A percentile compares a stretch with the other conserved stretches of the same genome.
Conservation (phyloP, 2,329 filamentous ascomycete genomes). For the Pyrenophora tritici-repentis region DNA sequence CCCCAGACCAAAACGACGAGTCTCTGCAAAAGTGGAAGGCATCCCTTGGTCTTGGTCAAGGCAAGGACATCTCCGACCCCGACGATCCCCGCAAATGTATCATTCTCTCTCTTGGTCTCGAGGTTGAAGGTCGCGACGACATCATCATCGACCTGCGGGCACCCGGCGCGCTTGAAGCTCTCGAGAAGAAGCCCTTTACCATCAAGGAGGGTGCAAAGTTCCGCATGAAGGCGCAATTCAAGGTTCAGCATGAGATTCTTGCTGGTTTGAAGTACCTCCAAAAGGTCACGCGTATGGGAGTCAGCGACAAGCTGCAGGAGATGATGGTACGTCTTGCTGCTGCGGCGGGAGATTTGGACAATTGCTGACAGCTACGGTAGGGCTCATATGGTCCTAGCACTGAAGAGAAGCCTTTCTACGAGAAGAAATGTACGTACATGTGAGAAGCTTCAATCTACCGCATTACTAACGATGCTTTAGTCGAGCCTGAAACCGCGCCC, state of each 20-base stretch:
- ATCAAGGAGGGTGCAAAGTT: slow-evolving; percentile 96
- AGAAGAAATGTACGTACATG: slow-evolving; percentile 79
- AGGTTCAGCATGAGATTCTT: slow-evolving; percentile 95
- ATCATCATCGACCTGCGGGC: slow-evolving; percentile 86
- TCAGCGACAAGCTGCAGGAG: slow-evolving; percentile 91
- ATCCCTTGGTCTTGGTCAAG: slow-evolving; percentile 81
- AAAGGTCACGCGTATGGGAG: slow-evolving; percentile 85
- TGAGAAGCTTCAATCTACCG: background rate
- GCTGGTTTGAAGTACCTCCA: slow-evolving; percentile 96
- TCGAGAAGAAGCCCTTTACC: slow-evolving; percentile 92
- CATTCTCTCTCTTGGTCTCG: slow-evolving; percentile 87
- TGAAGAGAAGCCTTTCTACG: slow-evolving; percentile 80
- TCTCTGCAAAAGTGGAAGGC: slow-evolving; percentile 97
- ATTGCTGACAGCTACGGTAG: slow-evolving; percentile 53
- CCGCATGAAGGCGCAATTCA: slow-evolving; percentile 92
- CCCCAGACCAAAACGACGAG: slow-evolving; percentile 76
- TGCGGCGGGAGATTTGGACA: background rate
- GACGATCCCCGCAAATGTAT: slow-evolving; percentile 89
- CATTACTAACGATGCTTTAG: slow-evolving; percentile 52
- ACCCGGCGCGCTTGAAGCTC: slow-evolving; percentile 71
- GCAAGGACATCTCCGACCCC: slow-evolving; percentile 56
- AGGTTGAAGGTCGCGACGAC: slow-evolving; percentile 78
- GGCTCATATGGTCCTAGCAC: slow-evolving; percentile 94
- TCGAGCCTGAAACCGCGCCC: slow-evolving; percentile 89
- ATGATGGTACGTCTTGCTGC: slow-evolving; percentile 75